A percentile compares a stretch with the other conserved stretches of the same genome.
These are phyloP conservation scores for Arabis hirsuta DNA, from an alignment of 345 rosid genomes.

Conservation along the genomic window DNA sequence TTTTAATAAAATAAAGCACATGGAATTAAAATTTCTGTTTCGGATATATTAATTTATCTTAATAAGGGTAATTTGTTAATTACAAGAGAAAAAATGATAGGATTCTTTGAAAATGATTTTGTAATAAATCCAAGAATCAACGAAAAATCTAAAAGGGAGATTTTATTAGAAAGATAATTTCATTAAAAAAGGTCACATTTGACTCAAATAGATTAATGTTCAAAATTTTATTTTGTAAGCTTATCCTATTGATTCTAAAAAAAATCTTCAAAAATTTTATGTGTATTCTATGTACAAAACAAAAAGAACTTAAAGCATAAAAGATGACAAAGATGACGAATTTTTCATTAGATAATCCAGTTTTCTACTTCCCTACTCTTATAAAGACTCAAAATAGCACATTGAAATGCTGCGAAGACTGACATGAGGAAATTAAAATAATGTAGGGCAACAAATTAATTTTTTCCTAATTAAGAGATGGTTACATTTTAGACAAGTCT, in stretches of 20 bases:
- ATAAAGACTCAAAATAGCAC: constrained; percentile 52
- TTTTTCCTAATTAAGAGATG: background rate
- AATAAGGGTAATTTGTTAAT: background rate
- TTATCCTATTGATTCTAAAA: background rate
- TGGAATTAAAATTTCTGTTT: background rate
- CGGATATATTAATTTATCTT: background rate
- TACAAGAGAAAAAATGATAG: background rate
- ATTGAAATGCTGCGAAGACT: constrained; percentile 58
- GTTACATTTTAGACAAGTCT: constrained; percentile 23
- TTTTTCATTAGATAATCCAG: constrained; percentile 56
- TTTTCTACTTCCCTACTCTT: constrained; percentile 43
- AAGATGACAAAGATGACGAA: constrained; percentile 46
- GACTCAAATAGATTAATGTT: constrained; percentile 2
- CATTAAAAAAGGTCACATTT: background rate
- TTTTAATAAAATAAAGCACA: no score
- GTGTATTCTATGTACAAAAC: background rate
- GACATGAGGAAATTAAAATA: constrained; percentile 36
- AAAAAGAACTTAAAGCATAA: constrained; percentile 49
- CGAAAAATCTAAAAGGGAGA: background rate
- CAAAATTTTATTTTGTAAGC: no score
- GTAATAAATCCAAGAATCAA: background rate
- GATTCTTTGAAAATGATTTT: background rate
- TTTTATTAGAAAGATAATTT: background rate
- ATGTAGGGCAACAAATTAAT: no score
- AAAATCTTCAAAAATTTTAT: background rate